Evolutionary conservation across 2,329 filamentous ascomycete species (phyloP).

Genomic region (Arthroderma sp.): DNA sequence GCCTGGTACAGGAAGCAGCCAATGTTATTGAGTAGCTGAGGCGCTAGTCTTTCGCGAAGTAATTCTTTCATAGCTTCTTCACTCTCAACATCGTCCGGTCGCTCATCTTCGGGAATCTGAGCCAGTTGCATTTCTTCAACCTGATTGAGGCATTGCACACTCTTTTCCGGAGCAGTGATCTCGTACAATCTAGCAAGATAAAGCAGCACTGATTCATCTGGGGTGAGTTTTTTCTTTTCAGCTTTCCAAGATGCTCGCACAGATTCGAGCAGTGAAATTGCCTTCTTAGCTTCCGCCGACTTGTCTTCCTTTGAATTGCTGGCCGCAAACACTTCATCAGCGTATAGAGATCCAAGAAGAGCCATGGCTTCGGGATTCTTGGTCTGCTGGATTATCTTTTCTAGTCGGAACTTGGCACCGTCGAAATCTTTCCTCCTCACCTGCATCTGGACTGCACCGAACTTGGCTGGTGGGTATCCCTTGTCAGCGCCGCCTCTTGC

Average conservation of each 20-base stretch:
- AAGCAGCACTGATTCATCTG: conserved; percentile 77
- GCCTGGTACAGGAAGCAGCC: conserved; percentile 88
- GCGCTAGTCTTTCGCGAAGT: conserved; percentile 68
- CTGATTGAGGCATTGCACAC: conserved; percentile 78
- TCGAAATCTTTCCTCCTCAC: conserved; percentile 74
- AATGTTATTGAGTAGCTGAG: conserved; percentile 92
- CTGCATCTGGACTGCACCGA: conserved; percentile 81
- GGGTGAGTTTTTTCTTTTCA: conserved; percentile 65
- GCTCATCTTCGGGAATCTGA: conserved; percentile 59
- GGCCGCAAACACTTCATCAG: conserved; percentile 80
- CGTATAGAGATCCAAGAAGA: conserved; percentile 78
- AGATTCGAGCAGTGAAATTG: conserved; percentile 68
- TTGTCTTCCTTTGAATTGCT: conserved; percentile 83
- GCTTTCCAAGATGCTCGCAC: conserved; percentile 89
- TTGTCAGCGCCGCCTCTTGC: conserved; percentile 82
- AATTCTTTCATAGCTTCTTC: conserved; percentile 45
- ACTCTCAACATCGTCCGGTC: conserved; percentile 48
- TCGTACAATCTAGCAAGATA: conserved; percentile 91
- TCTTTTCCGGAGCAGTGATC: conserved; percentile 71
- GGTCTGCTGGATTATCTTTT: conserved; percentile 83
- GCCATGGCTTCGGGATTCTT: conserved; percentile 83
- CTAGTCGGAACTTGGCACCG: conserved; percentile 82
- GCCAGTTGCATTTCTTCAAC: conserved; percentile 83
- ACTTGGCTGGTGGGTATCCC: conserved; percentile 87
- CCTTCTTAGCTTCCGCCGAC: conserved; percentile 70